Conservation (phyloP, 768 basidiomycete genomes). For the Gautieria morchelliformis region DNA sequence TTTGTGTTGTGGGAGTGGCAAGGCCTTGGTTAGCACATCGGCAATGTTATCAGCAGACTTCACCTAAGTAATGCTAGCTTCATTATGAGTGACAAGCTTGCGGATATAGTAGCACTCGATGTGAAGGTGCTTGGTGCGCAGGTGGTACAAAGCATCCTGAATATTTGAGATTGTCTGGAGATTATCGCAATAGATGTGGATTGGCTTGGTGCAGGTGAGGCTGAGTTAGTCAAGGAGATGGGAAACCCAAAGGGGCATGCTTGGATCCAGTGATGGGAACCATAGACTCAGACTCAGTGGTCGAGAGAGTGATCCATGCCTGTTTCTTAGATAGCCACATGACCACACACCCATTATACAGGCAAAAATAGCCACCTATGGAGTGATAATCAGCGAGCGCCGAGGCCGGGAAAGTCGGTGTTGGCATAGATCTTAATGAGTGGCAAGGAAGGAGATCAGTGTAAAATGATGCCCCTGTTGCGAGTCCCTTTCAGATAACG, state of each 20-base stretch:
- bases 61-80: conserved; percentile 22
- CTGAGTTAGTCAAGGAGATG: conserved; percentile 12
- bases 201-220: conserved; percentile 1
- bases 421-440: conserved; percentile 11
- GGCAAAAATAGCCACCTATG: conserved; percentile 14
- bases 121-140: conserved; percentile 34
- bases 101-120: conserved; percentile 31
- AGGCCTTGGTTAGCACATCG: conserved; percentile 31
- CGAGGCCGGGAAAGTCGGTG: conserved; percentile 16
- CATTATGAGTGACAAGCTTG: conserved; percentile 20
- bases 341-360: conserved; percentile 6
- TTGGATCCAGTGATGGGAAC: conserved; percentile 11
- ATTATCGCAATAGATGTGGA: conserved; percentile 16
- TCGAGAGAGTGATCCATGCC: conserved; percentile 3
- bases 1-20: neutral
- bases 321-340: conserved; percentile 8
- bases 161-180: conserved; percentile 16
- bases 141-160: conserved; percentile 26
- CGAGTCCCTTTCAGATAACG: conserved; percentile 21
- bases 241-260: conserved; percentile 8
- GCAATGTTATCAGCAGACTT: conserved; percentile 26
- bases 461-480: conserved; percentile 8
- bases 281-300: conserved; percentile 19
- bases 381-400: conserved; percentile 13
- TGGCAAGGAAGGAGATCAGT: neutral